These are phyloP conservation scores for Kappamyces sp. DNA, from an alignment of 192 early-diverging fungal species.

Conservation along the genomic window DNA sequence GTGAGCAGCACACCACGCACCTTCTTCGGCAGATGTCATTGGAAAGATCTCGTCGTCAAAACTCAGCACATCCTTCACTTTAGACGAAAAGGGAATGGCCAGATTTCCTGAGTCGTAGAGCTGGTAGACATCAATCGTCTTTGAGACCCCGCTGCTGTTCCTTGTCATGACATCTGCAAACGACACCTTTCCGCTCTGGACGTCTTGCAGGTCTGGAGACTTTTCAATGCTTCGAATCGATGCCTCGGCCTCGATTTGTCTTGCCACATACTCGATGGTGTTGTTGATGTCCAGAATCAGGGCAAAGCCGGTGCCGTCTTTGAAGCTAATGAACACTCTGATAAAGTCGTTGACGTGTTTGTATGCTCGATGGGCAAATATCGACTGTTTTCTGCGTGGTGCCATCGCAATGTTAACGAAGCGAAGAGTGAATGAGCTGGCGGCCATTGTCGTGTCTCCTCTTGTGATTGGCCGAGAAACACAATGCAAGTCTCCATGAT, in stretches of 20 bases:
- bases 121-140: constrained; percentile 26
- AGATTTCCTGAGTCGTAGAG: constrained; percentile 35
- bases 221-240: constrained; percentile 34
- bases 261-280: constrained; percentile 58
- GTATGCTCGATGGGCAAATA: not conserved
- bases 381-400: too few species aligned
- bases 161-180: not conserved
- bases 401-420: too few species aligned
- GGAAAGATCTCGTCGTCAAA: constrained; percentile 32
- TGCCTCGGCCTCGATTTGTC: constrained; percentile 68
- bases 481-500: too few species aligned
- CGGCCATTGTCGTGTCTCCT: too few species aligned
- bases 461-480: too few species aligned
- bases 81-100: constrained; percentile 30
- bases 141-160: constrained; percentile 10
- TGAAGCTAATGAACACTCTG: not conserved
- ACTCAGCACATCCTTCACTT: constrained; percentile 27
- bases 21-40: constrained; percentile 26
- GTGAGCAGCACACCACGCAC: too few species aligned
- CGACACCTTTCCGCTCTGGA: constrained; percentile 16
- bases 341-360: constrained; percentile 14
- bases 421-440: too few species aligned
- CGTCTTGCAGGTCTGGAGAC: constrained; percentile 15
- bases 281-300: constrained; percentile 48
- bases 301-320: constrained; percentile 30